Evolutionary conservation across 305 asterid genomes (phyloP), one percentile per base, ranked within the genome.

Genomic region (Ilex paraguariensis): DNA sequence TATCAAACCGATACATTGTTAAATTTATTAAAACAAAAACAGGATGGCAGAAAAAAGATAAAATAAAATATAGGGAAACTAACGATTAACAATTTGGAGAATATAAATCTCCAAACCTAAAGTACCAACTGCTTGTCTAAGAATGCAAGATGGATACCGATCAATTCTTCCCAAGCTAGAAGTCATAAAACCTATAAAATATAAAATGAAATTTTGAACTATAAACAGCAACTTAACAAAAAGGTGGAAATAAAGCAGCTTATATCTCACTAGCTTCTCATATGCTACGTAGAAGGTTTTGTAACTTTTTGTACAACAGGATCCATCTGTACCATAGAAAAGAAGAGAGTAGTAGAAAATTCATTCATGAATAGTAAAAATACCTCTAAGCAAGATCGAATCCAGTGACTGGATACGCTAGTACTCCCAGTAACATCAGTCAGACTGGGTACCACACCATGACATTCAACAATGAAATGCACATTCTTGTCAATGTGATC

Each of bases 361-460:
- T 21, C 5, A 21, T n/a, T 54, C 32, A 54, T 54, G 11, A 12
- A 49, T 56, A 11, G 42, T 50, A 60, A 15, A 67, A 49, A 42
- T 88, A 93, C 99, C 96, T 87, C 75, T 59, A 87, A 73, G 75
- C 93, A 93, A 79, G 95, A 87, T 72, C 65, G 82, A 65, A 93
- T 79, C 99, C 97, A 93, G 66, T 93, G 99, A 62, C 93, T 73
- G 78, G 99, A 79, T 50, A 90, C 88, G 62, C 78, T 79, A 61
- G 80, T 75, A 71, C 78, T 67, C 74, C 42, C 59, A 66, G 67
- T 69, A 63, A 58, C 67, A 60, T 63, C 66, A 33, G 73, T 77
- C 58, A 42, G 74, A 62, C 79, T 53, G 61, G 73, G 69, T 44
- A 54, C 56, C 14, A 74, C 81, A 75, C 99, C 99, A 66, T 93